A percentile compares a stretch with the other conserved stretches of the same genome.
Conservation (phyloP, 192 early-diverging fungal genomes). For the Coemansia sp. region DNA sequence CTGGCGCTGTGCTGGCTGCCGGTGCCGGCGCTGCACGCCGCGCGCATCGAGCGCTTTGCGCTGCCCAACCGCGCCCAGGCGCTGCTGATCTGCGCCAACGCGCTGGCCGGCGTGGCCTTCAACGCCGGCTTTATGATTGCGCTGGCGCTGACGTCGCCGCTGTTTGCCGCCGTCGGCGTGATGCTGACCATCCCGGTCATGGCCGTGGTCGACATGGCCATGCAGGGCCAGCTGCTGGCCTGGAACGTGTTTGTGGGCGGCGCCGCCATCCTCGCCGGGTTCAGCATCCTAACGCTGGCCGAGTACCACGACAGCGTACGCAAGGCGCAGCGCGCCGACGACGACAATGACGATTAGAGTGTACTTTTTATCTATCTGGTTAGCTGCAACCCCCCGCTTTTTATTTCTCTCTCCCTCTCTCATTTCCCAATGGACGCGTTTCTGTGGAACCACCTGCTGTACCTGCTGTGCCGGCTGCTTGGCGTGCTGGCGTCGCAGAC, state of each 20-base stretch:
- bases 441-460: slow-evolving; percentile 48
- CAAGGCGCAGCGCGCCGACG: slow-evolving; percentile 6
- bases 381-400: not conserved
- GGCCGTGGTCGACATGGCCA: slow-evolving; percentile 55
- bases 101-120: slow-evolving; percentile 66
- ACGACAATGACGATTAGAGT: not conserved
- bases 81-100: slow-evolving; percentile 59
- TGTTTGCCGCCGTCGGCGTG: slow-evolving; percentile 74
- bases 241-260: slow-evolving; percentile 55
- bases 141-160: slow-evolving; percentile 63
- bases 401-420: slow-evolving; percentile 1
- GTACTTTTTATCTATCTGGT: not conserved
- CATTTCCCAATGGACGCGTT: slow-evolving; percentile 33
- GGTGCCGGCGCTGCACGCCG: slow-evolving; percentile 62
- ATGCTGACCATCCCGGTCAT: slow-evolving; percentile 78
- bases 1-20: slow-evolving; percentile 66
- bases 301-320: slow-evolving; percentile 40
- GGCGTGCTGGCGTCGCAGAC: slow-evolving; percentile 26
- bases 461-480: slow-evolving; percentile 40
- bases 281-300: slow-evolving; percentile 50
- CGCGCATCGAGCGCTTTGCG: slow-evolving; percentile 64
- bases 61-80: slow-evolving; percentile 57
- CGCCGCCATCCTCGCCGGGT: slow-evolving; percentile 54
- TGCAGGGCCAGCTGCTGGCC: slow-evolving; percentile 51
- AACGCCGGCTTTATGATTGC: slow-evolving; percentile 76